Evolutionary conservation across 2,329 filamentous ascomycete species (phyloP).

Genomic region (Biscogniauxia marginata): DNA sequence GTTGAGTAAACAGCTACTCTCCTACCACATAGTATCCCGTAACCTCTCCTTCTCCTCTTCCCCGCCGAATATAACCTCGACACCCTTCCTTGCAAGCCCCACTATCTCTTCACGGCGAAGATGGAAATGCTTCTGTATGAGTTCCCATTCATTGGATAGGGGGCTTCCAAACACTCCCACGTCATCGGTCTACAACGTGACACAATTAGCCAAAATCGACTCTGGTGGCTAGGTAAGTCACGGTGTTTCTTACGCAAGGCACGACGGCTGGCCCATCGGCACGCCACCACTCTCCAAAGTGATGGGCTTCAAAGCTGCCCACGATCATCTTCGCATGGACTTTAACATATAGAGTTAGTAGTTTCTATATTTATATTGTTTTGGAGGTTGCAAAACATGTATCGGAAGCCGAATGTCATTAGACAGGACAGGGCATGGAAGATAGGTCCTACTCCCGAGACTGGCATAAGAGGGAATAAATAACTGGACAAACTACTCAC

Average conservation of each 20-base stretch:
- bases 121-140: slow-evolving; percentile 69
- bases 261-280: slow-evolving; percentile 59
- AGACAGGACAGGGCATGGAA: no score
- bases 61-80: slow-evolving; percentile 66
- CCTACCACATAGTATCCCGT: slow-evolving; percentile 48
- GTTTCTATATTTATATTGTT: no score
- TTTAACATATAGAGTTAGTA: no score
- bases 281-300: slow-evolving; percentile 72
- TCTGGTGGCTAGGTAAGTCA: background rate
- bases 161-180: slow-evolving; percentile 78
- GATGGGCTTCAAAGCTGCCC: slow-evolving; percentile 66
- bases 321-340: slow-evolving; percentile 71
- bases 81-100: slow-evolving; percentile 56
- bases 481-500: no score
- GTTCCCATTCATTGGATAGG: slow-evolving; percentile 72
- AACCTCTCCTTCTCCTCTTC: slow-evolving; percentile 60
- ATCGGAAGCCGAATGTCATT: no score
- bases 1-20: background rate
- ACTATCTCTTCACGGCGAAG: slow-evolving; percentile 49
- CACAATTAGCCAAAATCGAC: slow-evolving; percentile 1
- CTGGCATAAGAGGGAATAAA: no score
- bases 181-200: slow-evolving; percentile 68
- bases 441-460: no score
- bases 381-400: no score
- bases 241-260: slow-evolving; percentile 59